Evolutionary conservation across 2,329 filamentous ascomycete species (phyloP), one percentile per base, ranked within the genome.

Genomic region (Grosmannia huntii): DNA sequence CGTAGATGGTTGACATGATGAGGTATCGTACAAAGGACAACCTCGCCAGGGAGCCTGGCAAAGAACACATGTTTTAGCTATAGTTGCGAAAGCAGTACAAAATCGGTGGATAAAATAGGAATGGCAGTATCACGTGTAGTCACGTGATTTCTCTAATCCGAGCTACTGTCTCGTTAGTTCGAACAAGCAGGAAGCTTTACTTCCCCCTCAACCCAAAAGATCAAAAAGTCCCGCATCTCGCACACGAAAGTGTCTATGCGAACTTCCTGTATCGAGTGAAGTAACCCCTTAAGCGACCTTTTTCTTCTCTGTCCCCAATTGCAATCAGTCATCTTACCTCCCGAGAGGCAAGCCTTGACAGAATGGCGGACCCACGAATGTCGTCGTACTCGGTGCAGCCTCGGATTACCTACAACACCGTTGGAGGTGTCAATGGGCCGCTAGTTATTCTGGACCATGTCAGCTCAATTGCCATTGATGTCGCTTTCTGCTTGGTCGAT

Each of bases 391-490:
- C 78, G 62, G 74, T 83, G 66, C 71, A 76, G 65, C 81, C 81
- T 60, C 75, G 80, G 68, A 74, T 97, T 75, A 85, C 87, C 69
- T 99, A 99, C 84, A 99, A 99, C 79, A 99, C 94, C 67, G 90
- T 99, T 71, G 89, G 90, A 70, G 92, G 92, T 78, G 86, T 99
- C 75, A 99, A 99, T 77, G 94, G 94, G 60, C 94, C 94, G 68
- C 83, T 99, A 74, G 94, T 99, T 70, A 92, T 99, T 70, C 83
- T 99, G 65, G 94, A 97, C 72, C 95, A 95, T 82, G 92, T 95
- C 73, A 66, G 85, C 52, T 62, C 25, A 19, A 53, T 53, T 57
- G 28, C 27, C 53, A 31, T 59, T 53, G 61, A 46, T 21, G 41
- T 44, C 21, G 4, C 12, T 5, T 21, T 9, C 3, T 52, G 23